A percentile compares a stretch with the other conserved stretches of the same genome.
phyloP scores from a whole-genome alignment of 2,329 filamentous ascomycete species.

The Didymella segeticola region DNA sequence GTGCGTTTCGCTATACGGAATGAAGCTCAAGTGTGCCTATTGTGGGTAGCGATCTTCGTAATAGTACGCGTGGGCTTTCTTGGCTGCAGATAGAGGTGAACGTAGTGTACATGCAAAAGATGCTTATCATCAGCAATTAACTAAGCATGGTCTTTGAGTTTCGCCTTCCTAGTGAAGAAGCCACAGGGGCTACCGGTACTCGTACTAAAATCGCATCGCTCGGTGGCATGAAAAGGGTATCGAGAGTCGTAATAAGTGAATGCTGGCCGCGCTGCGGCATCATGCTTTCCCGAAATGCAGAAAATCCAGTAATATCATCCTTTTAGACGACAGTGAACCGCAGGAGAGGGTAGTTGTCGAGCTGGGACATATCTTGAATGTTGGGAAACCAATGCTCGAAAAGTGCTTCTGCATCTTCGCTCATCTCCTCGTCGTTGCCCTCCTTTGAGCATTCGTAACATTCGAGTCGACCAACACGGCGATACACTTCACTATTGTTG shows the following conservation, averaged over 20 bases:
- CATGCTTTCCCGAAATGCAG: neutral
- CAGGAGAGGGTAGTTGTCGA: slow-evolving; percentile 40
- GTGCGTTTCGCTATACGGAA: neutral
- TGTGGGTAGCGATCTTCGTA: neutral
- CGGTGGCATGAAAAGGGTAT: slow-evolving; percentile 13
- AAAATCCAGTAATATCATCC: neutral
- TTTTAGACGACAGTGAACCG: slow-evolving; percentile 39
- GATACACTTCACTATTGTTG: slow-evolving; percentile 31
- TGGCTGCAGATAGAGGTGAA: neutral
- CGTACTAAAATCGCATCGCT: neutral
- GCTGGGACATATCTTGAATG: slow-evolving; percentile 45
- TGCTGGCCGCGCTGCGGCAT: slow-evolving; percentile 5
- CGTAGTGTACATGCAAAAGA: neutral
- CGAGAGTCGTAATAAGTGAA: slow-evolving; percentile 11
- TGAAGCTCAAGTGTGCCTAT: neutral
- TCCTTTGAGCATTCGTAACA: slow-evolving; percentile 45
- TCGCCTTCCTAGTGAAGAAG: neutral
- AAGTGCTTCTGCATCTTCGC: slow-evolving; percentile 44
- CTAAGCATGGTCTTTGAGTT: neutral
- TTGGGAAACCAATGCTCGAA: slow-evolving; percentile 48
- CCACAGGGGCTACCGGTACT: neutral
- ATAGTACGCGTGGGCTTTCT: neutral
- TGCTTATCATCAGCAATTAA: neutral
- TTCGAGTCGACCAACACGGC: slow-evolving; percentile 45
- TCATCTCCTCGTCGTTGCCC: slow-evolving; percentile 36